Percentiles rank a stretch among this genome's conserved stretches.
These are phyloP conservation scores for Garcia nutans DNA, from an alignment of 345 rosid genomes.

Conservation along the genomic window DNA sequence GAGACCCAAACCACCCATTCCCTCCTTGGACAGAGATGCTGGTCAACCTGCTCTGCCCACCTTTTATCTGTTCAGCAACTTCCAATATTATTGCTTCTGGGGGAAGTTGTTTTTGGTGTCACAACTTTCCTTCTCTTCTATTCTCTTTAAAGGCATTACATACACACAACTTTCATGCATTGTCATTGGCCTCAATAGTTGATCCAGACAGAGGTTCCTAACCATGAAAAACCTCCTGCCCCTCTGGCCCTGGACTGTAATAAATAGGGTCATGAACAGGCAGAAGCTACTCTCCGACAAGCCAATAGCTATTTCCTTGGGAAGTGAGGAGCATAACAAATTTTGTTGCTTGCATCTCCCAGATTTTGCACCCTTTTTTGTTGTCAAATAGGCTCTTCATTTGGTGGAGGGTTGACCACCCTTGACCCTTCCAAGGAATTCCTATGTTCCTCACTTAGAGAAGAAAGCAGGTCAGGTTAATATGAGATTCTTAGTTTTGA, in stretches of 20 bases:
- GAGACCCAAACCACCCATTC: background rate
- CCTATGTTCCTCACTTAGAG: background rate
- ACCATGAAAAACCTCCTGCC: background rate
- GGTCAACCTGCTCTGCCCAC: background rate
- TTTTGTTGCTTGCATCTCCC: background rate
- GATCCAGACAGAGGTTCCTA: background rate
- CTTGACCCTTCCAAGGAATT: background rate
- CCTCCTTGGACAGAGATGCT: background rate
- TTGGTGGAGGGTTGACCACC: background rate
- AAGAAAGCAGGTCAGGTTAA: constrained; percentile 3
- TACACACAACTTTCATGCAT: background rate
- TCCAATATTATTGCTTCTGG: background rate
- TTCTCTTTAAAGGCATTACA: background rate
- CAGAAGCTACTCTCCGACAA: background rate
- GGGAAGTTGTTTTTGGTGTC: background rate
- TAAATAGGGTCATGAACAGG: background rate
- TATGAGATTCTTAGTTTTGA: background rate
- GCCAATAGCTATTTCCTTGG: background rate
- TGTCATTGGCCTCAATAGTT: background rate
- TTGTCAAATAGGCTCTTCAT: background rate
- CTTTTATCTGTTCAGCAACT: background rate
- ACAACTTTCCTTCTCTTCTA: background rate
- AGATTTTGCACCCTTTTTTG: background rate
- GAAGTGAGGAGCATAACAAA: background rate
- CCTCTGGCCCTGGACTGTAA: background rate